phyloP scores from a whole-genome alignment of 2,329 filamentous ascomycete species.

The Fusarium zealandicum region DNA sequence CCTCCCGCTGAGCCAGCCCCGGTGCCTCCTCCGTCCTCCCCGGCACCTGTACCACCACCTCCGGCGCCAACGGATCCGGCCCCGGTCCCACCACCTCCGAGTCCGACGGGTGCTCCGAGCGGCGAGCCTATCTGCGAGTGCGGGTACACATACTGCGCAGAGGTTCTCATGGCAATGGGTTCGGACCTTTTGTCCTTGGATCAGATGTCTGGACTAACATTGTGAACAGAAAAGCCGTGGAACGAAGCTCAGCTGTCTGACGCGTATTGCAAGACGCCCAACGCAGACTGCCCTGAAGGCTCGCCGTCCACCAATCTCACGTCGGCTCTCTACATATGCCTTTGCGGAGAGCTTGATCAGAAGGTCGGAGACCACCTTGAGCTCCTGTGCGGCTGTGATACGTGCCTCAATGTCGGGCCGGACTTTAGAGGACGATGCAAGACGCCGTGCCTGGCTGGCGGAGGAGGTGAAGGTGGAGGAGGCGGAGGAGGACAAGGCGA shows the following conservation, averaged over 20 bases:
- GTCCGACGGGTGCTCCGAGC: constrained; percentile 30
- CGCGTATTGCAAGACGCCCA: constrained; percentile 50
- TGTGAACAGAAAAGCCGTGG: constrained; percentile 45
- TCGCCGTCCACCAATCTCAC: constrained; percentile 43
- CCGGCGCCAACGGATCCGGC: constrained; percentile 32
- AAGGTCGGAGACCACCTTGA: constrained; percentile 46
- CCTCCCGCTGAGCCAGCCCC: constrained; percentile 22
- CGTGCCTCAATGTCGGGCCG: constrained; percentile 49
- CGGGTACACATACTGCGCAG: constrained; percentile 52
- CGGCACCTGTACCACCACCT: constrained; percentile 35
- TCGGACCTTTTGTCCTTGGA: constrained; percentile 1
- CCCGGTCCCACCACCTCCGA: constrained; percentile 31
- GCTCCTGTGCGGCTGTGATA: constrained; percentile 51
- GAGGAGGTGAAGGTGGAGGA: background rate
- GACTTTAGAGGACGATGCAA: constrained; percentile 52
- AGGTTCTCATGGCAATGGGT: constrained; percentile 50
- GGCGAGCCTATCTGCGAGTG: constrained; percentile 49
- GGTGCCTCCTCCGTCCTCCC: constrained; percentile 21
- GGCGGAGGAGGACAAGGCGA: background rate
- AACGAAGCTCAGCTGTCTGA: constrained; percentile 43
- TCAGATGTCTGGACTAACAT: background rate
- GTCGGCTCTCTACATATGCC: constrained; percentile 49
- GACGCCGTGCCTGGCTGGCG: constrained; percentile 45
- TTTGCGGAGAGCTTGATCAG: constrained; percentile 46
- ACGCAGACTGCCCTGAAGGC: constrained; percentile 44